Evolutionary conservation across 495 filamentous ascomycete genomes (phyloP).

Genomic region (Hypoxylon cercidicola): DNA sequence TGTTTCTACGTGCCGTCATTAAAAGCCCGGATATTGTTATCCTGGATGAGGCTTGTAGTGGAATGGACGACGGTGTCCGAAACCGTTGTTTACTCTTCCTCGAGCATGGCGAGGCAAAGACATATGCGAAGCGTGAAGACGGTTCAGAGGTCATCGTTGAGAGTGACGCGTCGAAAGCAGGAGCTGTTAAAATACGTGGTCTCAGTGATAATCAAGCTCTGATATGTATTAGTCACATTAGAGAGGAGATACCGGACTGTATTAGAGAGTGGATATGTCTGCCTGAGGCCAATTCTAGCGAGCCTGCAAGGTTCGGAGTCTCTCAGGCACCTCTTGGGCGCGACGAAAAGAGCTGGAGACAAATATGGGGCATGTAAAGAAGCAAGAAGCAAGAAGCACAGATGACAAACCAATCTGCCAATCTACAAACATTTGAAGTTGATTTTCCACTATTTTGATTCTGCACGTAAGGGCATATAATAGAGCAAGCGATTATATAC

Average conservation of each 20-base stretch:
- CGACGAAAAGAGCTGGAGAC: constrained; percentile 64
- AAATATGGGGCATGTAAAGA: constrained; percentile 67
- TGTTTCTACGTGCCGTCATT: constrained; percentile 87
- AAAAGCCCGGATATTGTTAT: constrained; percentile 88
- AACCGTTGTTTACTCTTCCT: constrained; percentile 87
- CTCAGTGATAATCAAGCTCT: constrained; percentile 77
- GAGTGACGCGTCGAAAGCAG: constrained; percentile 51
- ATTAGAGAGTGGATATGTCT: constrained; percentile 84
- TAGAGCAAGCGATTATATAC: background rate
- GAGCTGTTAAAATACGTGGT: constrained; percentile 58
- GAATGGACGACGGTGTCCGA: constrained; percentile 83
- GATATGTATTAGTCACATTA: constrained; percentile 87
- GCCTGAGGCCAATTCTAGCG: constrained; percentile 68
- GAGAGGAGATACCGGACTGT: constrained; percentile 85
- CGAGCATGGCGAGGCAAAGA: constrained; percentile 64
- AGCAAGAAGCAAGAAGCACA: no score
- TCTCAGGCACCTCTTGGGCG: constrained; percentile 65
- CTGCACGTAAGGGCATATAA: background rate
- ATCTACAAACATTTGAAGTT: background rate
- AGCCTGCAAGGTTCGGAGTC: constrained; percentile 65
- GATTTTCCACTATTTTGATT: background rate
- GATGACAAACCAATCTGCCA: no score
- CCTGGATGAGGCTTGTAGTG: constrained; percentile 92
- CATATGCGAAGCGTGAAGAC: constrained; percentile 38
- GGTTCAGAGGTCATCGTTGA: constrained; percentile 49